These are phyloP conservation scores for Yamadazyma oceani DNA, from an alignment of 1,139 yeast genomes.

Conservation along the genomic window DNA sequence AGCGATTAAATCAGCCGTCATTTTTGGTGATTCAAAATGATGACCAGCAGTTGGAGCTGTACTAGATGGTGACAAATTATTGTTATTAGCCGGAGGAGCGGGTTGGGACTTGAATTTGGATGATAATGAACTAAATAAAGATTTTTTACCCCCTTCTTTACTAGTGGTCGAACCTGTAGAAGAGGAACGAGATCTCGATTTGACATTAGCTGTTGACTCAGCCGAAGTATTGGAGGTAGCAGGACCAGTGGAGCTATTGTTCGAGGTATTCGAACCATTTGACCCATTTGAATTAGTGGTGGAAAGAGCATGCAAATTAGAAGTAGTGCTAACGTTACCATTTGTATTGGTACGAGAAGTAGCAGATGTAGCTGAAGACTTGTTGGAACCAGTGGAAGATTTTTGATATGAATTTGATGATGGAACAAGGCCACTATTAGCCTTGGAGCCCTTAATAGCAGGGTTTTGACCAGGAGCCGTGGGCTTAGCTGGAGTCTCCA, in stretches of 20 bases:
- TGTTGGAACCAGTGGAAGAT: neutral
- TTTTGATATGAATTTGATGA: neutral
- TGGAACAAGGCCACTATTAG: constrained; percentile 7
- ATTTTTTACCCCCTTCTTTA: constrained; percentile 27
- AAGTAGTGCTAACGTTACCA: constrained; percentile 9
- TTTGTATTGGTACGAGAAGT: constrained; percentile 12
- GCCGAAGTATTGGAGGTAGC: constrained; percentile 8
- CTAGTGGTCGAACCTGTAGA: constrained; percentile 15
- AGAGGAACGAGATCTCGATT: constrained; percentile 14
- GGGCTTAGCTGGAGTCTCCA: constrained; percentile 5
- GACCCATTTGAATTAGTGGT: neutral
- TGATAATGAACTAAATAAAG: constrained; percentile 52
- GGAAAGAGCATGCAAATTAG: constrained; percentile 7
- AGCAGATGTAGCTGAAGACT: constrained; percentile 1
- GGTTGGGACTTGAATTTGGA: constrained; percentile 47
- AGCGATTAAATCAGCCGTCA: constrained; percentile 11
- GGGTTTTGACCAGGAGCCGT: constrained; percentile 6
- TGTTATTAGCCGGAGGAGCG: constrained; percentile 1
- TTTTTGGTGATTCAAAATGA: constrained; percentile 1
- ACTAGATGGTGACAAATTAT: constrained; percentile 7
- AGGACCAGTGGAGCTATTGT: neutral
- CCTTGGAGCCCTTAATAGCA: constrained; percentile 5
- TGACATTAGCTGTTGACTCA: constrained; percentile 6
- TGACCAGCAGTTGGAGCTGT: constrained; percentile 3
- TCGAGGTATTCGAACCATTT: constrained; percentile 1